Percentiles rank a stretch among this genome's conserved stretches.
Evolutionary conservation across 495 filamentous ascomycete species (phyloP).

Genomic region (Penicillium mononematosum): DNA sequence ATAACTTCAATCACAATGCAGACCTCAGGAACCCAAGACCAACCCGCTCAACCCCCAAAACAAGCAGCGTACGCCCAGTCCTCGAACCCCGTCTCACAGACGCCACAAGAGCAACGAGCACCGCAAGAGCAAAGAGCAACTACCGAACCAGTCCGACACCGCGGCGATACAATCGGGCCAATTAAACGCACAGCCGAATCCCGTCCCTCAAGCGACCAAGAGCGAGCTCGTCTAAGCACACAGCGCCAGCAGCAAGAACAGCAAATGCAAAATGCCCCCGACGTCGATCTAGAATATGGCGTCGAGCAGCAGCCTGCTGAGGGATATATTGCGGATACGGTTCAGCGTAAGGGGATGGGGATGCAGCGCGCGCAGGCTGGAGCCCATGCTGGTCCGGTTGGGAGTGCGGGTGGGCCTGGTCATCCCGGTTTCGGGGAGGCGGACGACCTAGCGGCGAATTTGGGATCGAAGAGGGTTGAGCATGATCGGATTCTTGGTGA

Average conservation of each 20-base stretch:
- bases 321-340: slow-evolving; percentile 53
- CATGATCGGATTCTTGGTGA: slow-evolving; percentile 44
- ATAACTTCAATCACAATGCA: slow-evolving; percentile 13
- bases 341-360: slow-evolving; percentile 40
- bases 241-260: slow-evolving; percentile 20
- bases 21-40: slow-evolving; percentile 12
- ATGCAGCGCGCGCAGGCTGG: slow-evolving; percentile 39
- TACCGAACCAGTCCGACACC: slow-evolving; percentile 27
- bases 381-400: slow-evolving; percentile 39
- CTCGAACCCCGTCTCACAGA: slow-evolving; percentile 50
- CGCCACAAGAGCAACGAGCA: slow-evolving; percentile 45
- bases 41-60: slow-evolving; percentile 51
- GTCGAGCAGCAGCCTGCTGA: slow-evolving; percentile 56
- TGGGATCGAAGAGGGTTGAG: slow-evolving; percentile 48
- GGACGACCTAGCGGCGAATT: slow-evolving; percentile 34
- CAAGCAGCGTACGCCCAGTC: slow-evolving; percentile 49
- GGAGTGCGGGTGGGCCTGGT: slow-evolving; percentile 30
- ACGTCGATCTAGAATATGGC: slow-evolving; percentile 50
- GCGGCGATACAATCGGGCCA: slow-evolving; percentile 33
- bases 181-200: slow-evolving; percentile 42
- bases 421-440: slow-evolving; percentile 39
- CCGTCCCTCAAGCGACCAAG: slow-evolving; percentile 38
- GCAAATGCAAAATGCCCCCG: slow-evolving; percentile 20
- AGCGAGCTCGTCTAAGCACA: slow-evolving; percentile 20
- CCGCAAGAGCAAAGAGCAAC: slow-evolving; percentile 3